phyloP scores from a whole-genome alignment of 2,329 filamentous ascomycete genomes.

The Emericellopsis cladophorae region DNA sequence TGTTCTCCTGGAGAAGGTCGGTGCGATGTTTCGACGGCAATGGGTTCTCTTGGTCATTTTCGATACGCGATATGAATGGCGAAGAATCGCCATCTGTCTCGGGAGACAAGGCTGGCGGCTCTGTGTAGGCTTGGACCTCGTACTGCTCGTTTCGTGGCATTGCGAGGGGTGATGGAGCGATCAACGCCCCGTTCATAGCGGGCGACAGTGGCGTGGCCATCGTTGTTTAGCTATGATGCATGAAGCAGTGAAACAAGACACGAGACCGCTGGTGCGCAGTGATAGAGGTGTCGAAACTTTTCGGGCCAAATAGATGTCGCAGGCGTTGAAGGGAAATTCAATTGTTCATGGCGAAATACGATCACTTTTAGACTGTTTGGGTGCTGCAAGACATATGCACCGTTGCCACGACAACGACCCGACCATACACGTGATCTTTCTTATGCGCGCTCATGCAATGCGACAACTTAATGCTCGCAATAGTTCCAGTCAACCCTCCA shows the following conservation, averaged over 20 bases:
- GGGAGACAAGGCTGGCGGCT: conserved; percentile 2
- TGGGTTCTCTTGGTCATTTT: conserved; percentile 7
- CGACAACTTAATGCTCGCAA: too few species aligned
- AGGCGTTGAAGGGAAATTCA: too few species aligned
- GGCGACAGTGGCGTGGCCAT: conserved; percentile 3
- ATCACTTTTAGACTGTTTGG: too few species aligned
- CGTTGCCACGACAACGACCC: too few species aligned
- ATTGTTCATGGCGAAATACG: too few species aligned
- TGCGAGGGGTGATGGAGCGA: conserved; percentile 7
- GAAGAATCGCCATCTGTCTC: conserved; percentile 10
- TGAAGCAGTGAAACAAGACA: neutral
- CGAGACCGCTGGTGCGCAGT: too few species aligned
- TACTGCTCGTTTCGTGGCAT: conserved; percentile 17
- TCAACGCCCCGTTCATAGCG: neutral
- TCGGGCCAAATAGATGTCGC: too few species aligned
- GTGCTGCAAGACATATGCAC: too few species aligned
- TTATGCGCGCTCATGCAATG: too few species aligned
- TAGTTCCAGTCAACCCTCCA: too few species aligned
- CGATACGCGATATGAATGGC: conserved; percentile 15
- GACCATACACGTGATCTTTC: too few species aligned
- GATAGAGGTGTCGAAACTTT: too few species aligned
- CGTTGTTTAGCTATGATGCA: neutral
- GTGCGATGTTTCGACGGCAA: conserved; percentile 5
- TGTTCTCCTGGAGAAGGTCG: conserved; percentile 28
- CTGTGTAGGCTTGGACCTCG: conserved; percentile 17